Evolutionary conservation across 2,329 filamentous ascomycete species (phyloP).

Genomic region (Hawksworthiomyces lignivorus): DNA sequence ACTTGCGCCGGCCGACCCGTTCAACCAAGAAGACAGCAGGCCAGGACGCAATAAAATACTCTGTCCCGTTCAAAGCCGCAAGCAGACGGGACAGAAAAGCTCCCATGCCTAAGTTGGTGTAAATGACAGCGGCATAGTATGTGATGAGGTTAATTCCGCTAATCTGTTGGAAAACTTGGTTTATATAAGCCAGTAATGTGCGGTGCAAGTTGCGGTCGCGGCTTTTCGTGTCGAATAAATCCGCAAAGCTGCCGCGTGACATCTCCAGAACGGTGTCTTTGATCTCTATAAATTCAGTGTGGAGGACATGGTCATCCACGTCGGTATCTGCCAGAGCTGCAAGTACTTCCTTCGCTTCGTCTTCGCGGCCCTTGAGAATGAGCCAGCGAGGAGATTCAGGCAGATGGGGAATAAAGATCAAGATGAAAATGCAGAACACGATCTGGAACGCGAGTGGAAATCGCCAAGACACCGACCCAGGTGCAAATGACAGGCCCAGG

Average conservation of each 20-base stretch:
- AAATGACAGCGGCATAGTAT: constrained; percentile 18
- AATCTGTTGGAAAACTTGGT: constrained; percentile 36
- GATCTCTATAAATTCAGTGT: constrained; percentile 42
- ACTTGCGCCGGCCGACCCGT: constrained; percentile 16
- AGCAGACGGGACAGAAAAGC: constrained; percentile 14
- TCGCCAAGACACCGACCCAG: constrained; percentile 45
- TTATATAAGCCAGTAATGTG: constrained; percentile 15
- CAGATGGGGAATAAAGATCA: constrained; percentile 42
- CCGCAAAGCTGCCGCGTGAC: constrained; percentile 15
- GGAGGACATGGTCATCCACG: constrained; percentile 44
- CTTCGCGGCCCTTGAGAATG: constrained; percentile 33
- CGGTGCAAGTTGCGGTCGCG: constrained; percentile 17
- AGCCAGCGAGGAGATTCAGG: constrained; percentile 46
- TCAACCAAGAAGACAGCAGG: constrained; percentile 16
- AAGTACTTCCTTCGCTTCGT: constrained; percentile 36
- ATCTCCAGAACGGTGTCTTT: constrained; percentile 61
- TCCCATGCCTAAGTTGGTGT: constrained; percentile 14
- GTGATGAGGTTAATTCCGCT: constrained; percentile 17
- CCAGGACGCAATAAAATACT: constrained; percentile 15
- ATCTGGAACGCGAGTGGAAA: constrained; percentile 55
- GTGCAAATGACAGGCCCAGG: constrained; percentile 47
- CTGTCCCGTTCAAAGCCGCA: constrained; percentile 15
- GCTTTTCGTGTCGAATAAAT: constrained; percentile 15
- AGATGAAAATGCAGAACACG: constrained; percentile 50
- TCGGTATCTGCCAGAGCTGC: constrained; percentile 31